Base-by-base conservation (phyloP, 441 rosid genomes). In the Mallotus japonicus region DNA sequence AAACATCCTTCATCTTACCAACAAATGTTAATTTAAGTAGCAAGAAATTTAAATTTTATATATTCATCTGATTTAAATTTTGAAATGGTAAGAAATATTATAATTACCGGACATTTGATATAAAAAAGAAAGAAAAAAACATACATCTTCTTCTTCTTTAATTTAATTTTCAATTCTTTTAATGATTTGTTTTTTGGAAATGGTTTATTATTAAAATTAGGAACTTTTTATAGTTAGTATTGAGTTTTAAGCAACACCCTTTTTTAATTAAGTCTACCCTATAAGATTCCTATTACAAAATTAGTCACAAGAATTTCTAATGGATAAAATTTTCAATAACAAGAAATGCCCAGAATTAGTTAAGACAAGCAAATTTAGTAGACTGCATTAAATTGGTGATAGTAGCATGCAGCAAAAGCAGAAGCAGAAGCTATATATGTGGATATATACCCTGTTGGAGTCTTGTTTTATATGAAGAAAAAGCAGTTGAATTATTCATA, bases 221-320 rank as follows among this genome's bases (percentile, higher is more conserved):
- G 16, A 14, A 15, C 67, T 63, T 13, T 40, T 76, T 51, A n/a
- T 32, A 17, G 65, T 16, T 74, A 71, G 79, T 55, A 32, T 47
- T 78, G 51, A 65, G 28, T 37, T 61, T 73, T 16, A 81, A 75
- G 78, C 71, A 75, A 73, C 68, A 51, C n/a, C 78, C 70, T 10
- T 19, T 65, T 65, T 62, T 66, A 40, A 64, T 75, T 50, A 77
- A 68, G 72, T 74, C 65, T 72, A 50, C 37, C 59, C 62, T 57
- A 37, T 37, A 71, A 76, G 81, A 80, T 82, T 74, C 84, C 77
- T 46, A 42, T 15, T 62, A 6, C 76, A 70, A 75, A 78, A 76
- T 49, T n/a, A 50, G 78, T 53, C 51, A 22, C 68, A 44, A 47
- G 28, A 24, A 50, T 44, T 70, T 9, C 50, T 15, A 74, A 65